These are phyloP conservation scores for Stromatinia cepivora DNA, from an alignment of 2,329 filamentous ascomycete species.

Conservation along the genomic window DNA sequence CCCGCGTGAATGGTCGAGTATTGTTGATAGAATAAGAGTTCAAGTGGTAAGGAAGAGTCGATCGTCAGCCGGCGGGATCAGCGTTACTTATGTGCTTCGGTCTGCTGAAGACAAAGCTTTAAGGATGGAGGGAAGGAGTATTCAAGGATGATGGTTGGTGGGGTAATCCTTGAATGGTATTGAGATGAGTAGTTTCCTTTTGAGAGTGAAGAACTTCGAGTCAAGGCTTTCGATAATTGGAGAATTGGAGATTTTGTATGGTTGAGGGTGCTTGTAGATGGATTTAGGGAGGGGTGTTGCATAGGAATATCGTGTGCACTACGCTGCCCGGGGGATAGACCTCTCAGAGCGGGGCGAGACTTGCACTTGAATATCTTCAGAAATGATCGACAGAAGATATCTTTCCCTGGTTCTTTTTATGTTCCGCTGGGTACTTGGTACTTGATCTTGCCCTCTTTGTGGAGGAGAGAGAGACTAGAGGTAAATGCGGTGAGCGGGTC, in stretches of 20 bases:
- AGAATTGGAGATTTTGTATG: constrained; percentile 26
- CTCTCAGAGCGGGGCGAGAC: constrained; percentile 26
- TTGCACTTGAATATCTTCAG: constrained; percentile 31
- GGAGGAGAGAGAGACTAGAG: constrained; percentile 23
- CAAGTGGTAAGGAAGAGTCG: constrained; percentile 32
- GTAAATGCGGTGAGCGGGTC: constrained; percentile 21
- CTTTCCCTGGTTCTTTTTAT: constrained; percentile 24
- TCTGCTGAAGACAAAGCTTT: constrained; percentile 26
- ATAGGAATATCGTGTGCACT: constrained; percentile 24
- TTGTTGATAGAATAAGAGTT: constrained; percentile 16
- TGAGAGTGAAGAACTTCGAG: constrained; percentile 10
- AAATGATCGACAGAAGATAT: constrained; percentile 33
- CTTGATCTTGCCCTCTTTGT: constrained; percentile 20
- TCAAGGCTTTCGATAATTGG: constrained; percentile 24
- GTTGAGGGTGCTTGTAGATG: constrained; percentile 24
- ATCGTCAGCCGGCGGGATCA: constrained; percentile 38
- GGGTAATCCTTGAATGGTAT: constrained; percentile 7
- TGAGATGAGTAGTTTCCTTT: constrained; percentile 23
- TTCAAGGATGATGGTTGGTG: constrained; percentile 35
- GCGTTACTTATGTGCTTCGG: constrained; percentile 41
- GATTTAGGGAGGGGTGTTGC: constrained; percentile 16
- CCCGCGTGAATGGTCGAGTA: constrained; percentile 30
- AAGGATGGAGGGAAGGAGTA: constrained; percentile 23
- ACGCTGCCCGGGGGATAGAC: constrained; percentile 23
- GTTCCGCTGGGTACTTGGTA: constrained; percentile 23